Evolutionary conservation across 108 stramenopile genomes (phyloP), one percentile per base, ranked within the genome.

Genomic region (Fistulifera pelliculosa): DNA sequence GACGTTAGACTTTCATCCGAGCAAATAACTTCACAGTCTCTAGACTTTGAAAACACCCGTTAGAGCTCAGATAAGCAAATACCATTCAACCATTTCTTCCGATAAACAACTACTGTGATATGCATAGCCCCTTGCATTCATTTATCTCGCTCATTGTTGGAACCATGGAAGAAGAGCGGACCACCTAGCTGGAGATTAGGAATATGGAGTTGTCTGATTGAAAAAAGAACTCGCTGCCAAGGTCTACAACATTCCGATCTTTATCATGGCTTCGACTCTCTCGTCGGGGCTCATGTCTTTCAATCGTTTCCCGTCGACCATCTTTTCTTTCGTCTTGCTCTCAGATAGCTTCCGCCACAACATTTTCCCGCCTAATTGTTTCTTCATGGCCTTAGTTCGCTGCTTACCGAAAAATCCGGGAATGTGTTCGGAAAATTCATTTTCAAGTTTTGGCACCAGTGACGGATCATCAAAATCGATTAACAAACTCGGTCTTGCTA

Each of bases 321-420:
- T 49, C 12, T 15, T 15, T 27, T 73, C 47, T 47, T 70, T 59
- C 45, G 69, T 71, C 19, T 73, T 64, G 31, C 31, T 35, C 6
- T 35, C 31, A 18, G 74, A 65, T 55, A 90, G 57, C 45, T 65
- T 60, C 31, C 71, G 64, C 86, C 83, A 85, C 44, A 85, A 44
- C 90, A 87, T 87, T 41, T 82, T 73, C 42, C 69, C 68, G 54
- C 75, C 76, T 41, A 65, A 43, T 55, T 92, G 84, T 42, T 65
- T 74, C 64, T 93, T 93, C 75, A 82, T 87, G 1, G 77, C 75
- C 47, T 81, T 86, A 14, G 76, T 83, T 23, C 80, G 80, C 23
- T 76, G 75, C 65, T 80, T 93, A 1, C 90, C 90, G 67, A 80
- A 93, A 41, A 93, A 93, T 13, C 90, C 90, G 0, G 75, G 74